phyloP scores from a whole-genome alignment of 345 rosid species.

The rapeseed (Brassica napus) region DNA sequence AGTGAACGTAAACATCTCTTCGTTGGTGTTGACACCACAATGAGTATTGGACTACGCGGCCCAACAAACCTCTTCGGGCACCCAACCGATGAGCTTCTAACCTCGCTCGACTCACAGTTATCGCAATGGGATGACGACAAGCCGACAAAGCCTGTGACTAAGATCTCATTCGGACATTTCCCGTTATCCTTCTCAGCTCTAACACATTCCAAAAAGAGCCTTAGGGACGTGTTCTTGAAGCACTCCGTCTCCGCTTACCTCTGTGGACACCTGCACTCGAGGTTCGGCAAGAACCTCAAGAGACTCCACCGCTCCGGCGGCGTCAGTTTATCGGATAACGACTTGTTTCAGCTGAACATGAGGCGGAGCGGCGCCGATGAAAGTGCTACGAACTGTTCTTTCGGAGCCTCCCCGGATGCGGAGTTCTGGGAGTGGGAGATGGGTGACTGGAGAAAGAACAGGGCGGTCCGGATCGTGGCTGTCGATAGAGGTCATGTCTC shows the following conservation, averaged over 20 bases:
- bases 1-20: conserved; percentile 66
- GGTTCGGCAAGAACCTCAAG: conserved; percentile 86
- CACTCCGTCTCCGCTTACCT: conserved; percentile 82
- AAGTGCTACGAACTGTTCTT: conserved; percentile 57
- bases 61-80: conserved; percentile 98
- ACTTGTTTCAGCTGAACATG: conserved; percentile 73
- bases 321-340: conserved; percentile 41
- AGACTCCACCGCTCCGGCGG: conserved; percentile 60
- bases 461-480: conserved; percentile 80
- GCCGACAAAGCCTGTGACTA: conserved; percentile 60
- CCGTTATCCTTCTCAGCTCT: conserved; percentile 82
- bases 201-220: conserved; percentile 59
- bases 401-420: conserved; percentile 47
- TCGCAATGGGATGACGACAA: conserved; percentile 71
- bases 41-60: conserved; percentile 75
- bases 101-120: conserved; percentile 56
- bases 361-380: conserved; percentile 46
- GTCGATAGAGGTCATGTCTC: conserved; percentile 90
- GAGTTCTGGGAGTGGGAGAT: conserved; percentile 99
- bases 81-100: conserved; percentile 76
- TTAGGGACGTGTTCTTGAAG: conserved; percentile 76
- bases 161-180: conserved; percentile 90
- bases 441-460: conserved; percentile 96
- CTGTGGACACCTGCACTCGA: conserved; percentile 89
- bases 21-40: conserved; percentile 86